phyloP scores from a whole-genome alignment of 768 basidiomycete genomes.

The Psilocybe cubensis region DNA sequence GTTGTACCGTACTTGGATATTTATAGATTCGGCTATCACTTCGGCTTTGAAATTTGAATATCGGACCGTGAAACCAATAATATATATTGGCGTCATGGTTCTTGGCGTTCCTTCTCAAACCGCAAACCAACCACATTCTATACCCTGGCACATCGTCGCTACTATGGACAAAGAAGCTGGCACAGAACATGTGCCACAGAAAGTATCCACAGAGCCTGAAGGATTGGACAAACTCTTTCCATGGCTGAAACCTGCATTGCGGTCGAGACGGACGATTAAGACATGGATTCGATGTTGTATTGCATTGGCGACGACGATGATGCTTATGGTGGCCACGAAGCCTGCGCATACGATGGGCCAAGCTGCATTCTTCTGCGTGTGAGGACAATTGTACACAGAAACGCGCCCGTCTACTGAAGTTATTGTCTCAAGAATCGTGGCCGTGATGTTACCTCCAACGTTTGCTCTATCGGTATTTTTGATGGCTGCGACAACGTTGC shows the following conservation, averaged over 20 bases:
- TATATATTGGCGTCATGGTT: no score
- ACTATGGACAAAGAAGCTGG: no score
- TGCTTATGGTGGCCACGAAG: slow-evolving; percentile 37
- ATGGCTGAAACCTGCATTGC: slow-evolving; percentile 37
- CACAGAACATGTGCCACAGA: no score
- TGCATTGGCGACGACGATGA: slow-evolving; percentile 32
- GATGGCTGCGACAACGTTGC: slow-evolving; percentile 33
- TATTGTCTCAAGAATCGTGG: slow-evolving; percentile 34
- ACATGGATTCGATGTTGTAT: slow-evolving; percentile 43
- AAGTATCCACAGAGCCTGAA: not conserved
- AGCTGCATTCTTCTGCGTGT: slow-evolving; percentile 44
- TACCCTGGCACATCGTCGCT: no score
- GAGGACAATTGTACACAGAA: slow-evolving; percentile 10
- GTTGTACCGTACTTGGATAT: no score
- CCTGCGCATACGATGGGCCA: slow-evolving; percentile 42
- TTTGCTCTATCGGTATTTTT: slow-evolving; percentile 42
- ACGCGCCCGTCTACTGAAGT: not conserved
- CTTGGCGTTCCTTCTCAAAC: no score
- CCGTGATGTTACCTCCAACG: slow-evolving; percentile 42
- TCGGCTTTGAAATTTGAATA: no score
- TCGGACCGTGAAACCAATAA: no score
- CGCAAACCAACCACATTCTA: no score
- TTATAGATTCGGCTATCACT: no score
- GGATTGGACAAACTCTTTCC: slow-evolving; percentile 10
- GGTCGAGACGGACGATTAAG: slow-evolving; percentile 38